Conservation (phyloP, 192 early-diverging fungal genomes). For the Entomortierella beljakovae region DNA sequence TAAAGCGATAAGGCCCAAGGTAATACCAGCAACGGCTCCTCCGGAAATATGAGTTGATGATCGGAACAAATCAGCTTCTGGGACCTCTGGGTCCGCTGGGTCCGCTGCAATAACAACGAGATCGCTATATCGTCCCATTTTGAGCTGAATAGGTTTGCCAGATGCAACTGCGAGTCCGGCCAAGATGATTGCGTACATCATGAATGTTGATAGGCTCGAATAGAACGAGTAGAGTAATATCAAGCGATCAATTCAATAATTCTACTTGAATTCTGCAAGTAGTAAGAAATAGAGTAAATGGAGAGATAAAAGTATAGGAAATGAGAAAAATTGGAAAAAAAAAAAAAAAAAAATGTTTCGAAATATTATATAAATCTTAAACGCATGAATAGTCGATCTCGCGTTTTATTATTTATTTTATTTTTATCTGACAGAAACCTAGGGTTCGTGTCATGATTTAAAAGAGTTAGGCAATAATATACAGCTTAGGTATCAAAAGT, state of each 20-base stretch:
- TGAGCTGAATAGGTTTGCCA: constrained; percentile 29
- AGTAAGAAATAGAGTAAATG: no score
- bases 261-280: no score
- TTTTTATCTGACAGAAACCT: no score
- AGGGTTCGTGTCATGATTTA: no score
- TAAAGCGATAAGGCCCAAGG: constrained; percentile 20
- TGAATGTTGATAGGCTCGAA: background rate
- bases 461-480: no score
- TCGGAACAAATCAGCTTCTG: background rate
- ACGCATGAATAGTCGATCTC: background rate
- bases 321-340: background rate
- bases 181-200: constrained; percentile 10
- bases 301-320: no score
- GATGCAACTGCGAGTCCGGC: constrained; percentile 26
- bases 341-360: constrained; percentile 12
- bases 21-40: constrained; percentile 42
- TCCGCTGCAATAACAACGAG: background rate
- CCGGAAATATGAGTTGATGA: constrained; percentile 14
- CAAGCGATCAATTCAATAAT: no score
- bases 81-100: constrained; percentile 36
- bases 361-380: background rate
- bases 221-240: no score
- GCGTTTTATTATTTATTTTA: background rate
- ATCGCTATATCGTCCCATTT: no score
- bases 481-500: background rate